Conservation (phyloP, 441 rosid species). For the Erodium texanum region DNA sequence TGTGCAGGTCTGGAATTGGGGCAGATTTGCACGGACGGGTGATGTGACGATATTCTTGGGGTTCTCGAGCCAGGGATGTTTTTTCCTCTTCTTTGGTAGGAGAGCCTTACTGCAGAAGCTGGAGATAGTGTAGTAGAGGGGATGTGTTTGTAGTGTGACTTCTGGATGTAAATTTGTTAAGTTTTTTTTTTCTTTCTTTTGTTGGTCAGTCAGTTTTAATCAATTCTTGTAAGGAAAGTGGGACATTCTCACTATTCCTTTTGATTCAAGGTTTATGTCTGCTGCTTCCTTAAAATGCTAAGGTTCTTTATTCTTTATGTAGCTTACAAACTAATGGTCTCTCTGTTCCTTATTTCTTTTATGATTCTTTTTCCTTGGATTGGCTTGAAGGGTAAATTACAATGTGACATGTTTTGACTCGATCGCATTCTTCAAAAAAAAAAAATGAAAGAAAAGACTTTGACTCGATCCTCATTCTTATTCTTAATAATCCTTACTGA, state of each 20-base stretch:
- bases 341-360: too few relatives aligned
- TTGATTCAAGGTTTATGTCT: constrained; percentile 17
- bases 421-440: too few relatives aligned
- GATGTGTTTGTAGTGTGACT: constrained; percentile 19
- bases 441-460: too few relatives aligned
- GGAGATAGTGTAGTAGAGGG: constrained; percentile 18
- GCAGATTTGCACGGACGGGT: constrained; percentile 30
- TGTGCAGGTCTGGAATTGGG: constrained; percentile 46
- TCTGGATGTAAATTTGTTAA: constrained; percentile 30
- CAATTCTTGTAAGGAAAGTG: constrained; percentile 22
- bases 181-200: background rate
- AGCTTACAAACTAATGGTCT: constrained; percentile 1
- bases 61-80: constrained; percentile 35
- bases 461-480: too few relatives aligned
- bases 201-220: constrained; percentile 12
- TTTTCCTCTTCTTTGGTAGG: constrained; percentile 40
- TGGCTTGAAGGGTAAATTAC: too few relatives aligned
- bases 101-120: constrained; percentile 34
- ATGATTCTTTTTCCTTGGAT: too few relatives aligned
- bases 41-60: constrained; percentile 35
- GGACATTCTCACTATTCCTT: constrained; percentile 24
- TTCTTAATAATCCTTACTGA: too few relatives aligned
- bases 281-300: constrained; percentile 30
- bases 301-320: constrained; percentile 40
- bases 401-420: too few relatives aligned